These are phyloP conservation scores for Herpetospermum pedunculosum DNA, from an alignment of 306 rosid genomes.

Conservation along the genomic window DNA sequence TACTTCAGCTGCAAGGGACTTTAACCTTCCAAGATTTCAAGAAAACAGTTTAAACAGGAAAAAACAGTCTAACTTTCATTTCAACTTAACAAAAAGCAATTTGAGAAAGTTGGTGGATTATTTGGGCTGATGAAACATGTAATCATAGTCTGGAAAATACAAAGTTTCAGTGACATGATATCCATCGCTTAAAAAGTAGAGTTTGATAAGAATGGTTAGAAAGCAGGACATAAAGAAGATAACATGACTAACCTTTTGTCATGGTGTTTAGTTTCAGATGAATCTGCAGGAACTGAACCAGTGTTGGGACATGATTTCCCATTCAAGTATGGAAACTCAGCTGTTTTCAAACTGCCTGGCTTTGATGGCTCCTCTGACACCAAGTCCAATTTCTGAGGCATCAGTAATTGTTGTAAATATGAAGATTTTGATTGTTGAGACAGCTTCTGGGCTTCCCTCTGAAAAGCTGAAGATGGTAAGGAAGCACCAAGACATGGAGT, in stretches of 20 bases:
- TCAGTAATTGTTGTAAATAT: not conserved
- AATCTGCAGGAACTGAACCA: conserved; percentile 24
- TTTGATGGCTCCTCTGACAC: conserved; percentile 11
- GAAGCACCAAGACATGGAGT: conserved; percentile 6
- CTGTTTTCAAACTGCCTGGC: conserved; percentile 1
- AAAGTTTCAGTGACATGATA: not conserved
- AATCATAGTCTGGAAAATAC: not conserved
- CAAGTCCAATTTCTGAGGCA: conserved; percentile 4
- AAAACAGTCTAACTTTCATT: not conserved
- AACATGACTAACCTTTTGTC: conserved; percentile 44
- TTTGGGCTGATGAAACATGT: not conserved
- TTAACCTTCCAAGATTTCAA: not conserved
- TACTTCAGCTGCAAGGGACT: not conserved
- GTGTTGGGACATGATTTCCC: conserved; percentile 25
- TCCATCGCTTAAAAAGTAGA: not conserved
- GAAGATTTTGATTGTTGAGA: not conserved
- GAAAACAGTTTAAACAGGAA: not conserved
- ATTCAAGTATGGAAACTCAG: conserved; percentile 32
- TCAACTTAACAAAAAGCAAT: not conserved
- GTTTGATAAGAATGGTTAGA: not conserved
- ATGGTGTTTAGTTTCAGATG: conserved; percentile 41
- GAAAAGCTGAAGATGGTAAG: conserved; percentile 6
- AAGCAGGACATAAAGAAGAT: not conserved
- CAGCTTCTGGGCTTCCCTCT: not conserved
- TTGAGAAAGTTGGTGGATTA: not conserved